These are phyloP conservation scores for Morella rubra DNA, from an alignment of 306 rosid species.

Conservation along the genomic window DNA sequence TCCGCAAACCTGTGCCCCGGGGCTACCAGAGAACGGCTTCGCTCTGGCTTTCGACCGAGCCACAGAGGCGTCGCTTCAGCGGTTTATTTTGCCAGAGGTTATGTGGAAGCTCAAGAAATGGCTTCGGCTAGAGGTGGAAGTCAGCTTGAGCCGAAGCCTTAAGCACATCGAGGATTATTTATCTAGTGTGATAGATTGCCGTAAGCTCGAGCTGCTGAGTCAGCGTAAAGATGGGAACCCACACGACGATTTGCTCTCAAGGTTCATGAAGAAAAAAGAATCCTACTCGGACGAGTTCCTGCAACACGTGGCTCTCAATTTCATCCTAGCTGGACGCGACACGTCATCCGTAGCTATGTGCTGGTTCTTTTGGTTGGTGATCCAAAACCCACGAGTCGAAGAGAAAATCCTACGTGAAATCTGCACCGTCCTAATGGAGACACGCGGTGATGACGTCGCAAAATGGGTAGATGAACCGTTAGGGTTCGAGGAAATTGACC, in stretches of 20 bases:
- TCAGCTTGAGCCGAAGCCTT: constrained; percentile 78
- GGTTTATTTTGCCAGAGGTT: constrained; percentile 74
- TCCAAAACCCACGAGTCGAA: constrained; percentile 59
- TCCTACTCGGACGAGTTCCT: constrained; percentile 67
- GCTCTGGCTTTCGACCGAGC: constrained; percentile 80
- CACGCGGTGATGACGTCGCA: constrained; percentile 55
- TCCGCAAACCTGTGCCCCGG: constrained; percentile 64
- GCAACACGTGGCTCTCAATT: constrained; percentile 81
- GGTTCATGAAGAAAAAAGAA: constrained; percentile 88
- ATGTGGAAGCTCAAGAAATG: constrained; percentile 79
- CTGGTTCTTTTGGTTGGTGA: constrained; percentile 88
- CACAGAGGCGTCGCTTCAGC: constrained; percentile 79
- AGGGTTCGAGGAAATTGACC: constrained; percentile 77
- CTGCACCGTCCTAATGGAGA: constrained; percentile 53
- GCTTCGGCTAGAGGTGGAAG: constrained; percentile 92
- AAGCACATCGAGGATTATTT: constrained; percentile 62
- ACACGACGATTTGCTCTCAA: constrained; percentile 75
- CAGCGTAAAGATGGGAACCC: constrained; percentile 61
- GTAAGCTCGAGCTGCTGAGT: constrained; percentile 70
- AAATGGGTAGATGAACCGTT: constrained; percentile 64
- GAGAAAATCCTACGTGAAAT: constrained; percentile 60
- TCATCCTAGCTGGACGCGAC: constrained; percentile 96
- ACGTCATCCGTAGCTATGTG: constrained; percentile 78
- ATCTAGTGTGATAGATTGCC: constrained; percentile 67
- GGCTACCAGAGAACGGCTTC: constrained; percentile 57